Base-by-base conservation (phyloP, 164 flowering plant genomes). In the Liriodendron chinense region DNA sequence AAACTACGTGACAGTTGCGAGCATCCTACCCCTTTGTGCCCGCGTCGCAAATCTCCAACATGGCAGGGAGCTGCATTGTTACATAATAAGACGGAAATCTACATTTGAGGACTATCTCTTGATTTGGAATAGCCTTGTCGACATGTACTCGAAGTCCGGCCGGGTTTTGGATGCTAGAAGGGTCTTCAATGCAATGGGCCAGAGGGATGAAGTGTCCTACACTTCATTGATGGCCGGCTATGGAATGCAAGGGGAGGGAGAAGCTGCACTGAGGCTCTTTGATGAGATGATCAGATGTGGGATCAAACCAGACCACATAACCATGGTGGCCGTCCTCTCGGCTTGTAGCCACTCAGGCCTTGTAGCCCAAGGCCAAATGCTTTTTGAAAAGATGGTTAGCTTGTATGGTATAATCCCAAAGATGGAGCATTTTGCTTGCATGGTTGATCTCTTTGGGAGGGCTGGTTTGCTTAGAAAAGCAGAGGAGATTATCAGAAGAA, bases 281-380 rank as follows among this genome's bases (percentile, higher is more conserved):
- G 81, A 86, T 70, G 89, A 89, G 80, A 90, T 90, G 94, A 74
- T 49, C 14, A 75, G 43, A 57, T 24, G 20, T 66, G 63, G 78
- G 22, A 84, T 88, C 47, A 79, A 80, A 75, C 89, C 89, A 49
- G 94, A 90, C 69, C 86, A 89, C 71, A 79, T 89, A 80, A 85
- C 92, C 73, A 85, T 89, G 89, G 85, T 87, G 75, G 86, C 92
- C 16, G 86, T 89, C 53, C 81, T 90, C 49, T 83, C 92, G 47
- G 89, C 90, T 34, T 90, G 94, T 76, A 90, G 94, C 70, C 92
- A 90, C 83, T 84, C 88, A 7, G 89, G 94, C 25, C 79, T 86
- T 50, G 84, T 90, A 2, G 28, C 49, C 47, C 75, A 81, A 77
- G 94, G 92, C 1, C 76, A 80, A 73, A 24, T 26, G 56, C 47